Base-by-base conservation (phyloP, 2,329 filamentous ascomycete species). In the Xylariaceae sp. region DNA sequence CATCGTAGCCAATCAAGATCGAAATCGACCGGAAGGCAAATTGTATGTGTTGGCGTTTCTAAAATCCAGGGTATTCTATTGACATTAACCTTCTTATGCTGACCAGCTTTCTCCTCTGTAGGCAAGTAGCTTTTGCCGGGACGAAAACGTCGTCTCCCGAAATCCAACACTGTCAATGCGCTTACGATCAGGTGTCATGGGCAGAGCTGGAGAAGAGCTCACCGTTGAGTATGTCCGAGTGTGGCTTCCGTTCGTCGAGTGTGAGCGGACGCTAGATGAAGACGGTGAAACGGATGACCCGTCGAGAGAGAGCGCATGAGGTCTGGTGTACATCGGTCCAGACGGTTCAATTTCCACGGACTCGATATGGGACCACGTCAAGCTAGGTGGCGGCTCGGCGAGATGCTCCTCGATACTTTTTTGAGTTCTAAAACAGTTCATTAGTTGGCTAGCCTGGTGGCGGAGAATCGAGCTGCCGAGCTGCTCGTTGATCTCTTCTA, bases 291-390 rank as follows among this genome's bases (percentile, higher is more conserved):
- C 36, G 21, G 56, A 35, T 8, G 44, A 52, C 7, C 39, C 58
- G 35, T 61, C 55, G 27, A 55, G 56, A 16, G 49, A 58, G 35
- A 43, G 40, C 37, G 56, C 30, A n/a, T 48, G 24, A 3, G 52
- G 50, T 32, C 49, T 37, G 13, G 56, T 55, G 39, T 63, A 63
- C 3, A 63, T 27, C 11, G 59, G 56, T 11, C 61, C 63, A 18
- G 50, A 39, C 3, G 64, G 64, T 43, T 66, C 61, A 49, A 66
- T 66, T 41, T 64, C 62, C 24, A 61, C 52, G 1, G 55, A 52
- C 49, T 64, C 61, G 23, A 66, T 60, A 30, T 58, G 58, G 20
- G 64, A 66, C 60, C 56, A 64, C 33, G 58, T 60, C 26, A 66
- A 44, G 18, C 37, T 50, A 18, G 53, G 32, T 16, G 53, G 42